Conservation (phyloP, 768 basidiomycete genomes). For the Tricholomella constricta region DNA sequence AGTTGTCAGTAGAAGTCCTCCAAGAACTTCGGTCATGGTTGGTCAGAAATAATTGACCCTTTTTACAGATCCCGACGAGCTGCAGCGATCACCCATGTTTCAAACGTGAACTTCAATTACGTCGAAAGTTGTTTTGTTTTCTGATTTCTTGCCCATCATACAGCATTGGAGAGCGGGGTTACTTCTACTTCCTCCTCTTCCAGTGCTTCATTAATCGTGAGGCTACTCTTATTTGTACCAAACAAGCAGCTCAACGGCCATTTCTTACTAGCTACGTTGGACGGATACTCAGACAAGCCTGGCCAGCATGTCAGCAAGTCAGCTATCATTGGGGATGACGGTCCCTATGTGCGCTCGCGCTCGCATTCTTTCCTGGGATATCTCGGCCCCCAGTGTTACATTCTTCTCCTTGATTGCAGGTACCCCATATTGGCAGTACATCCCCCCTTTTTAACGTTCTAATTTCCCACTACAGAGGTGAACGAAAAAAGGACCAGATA, state of each 20-base stretch:
- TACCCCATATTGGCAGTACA: conserved; percentile 27
- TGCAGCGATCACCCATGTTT: conserved; percentile 76
- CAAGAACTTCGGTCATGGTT: background rate
- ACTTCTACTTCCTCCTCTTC: conserved; percentile 93
- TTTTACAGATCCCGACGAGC: conserved; percentile 72
- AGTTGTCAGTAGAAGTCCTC: conserved; percentile 57
- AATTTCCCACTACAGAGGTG: conserved; percentile 55
- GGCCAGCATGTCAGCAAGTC: conserved; percentile 69
- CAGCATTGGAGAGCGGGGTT: conserved; percentile 82
- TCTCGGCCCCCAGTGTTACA: conserved; percentile 74
- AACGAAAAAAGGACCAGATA: conserved; percentile 80
- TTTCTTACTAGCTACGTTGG: conserved; percentile 55
- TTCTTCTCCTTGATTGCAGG: conserved; percentile 85
- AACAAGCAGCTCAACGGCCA: conserved; percentile 1
- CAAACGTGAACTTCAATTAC: conserved; percentile 45
- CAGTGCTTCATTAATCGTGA: conserved; percentile 87
- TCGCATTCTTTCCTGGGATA: conserved; percentile 84
- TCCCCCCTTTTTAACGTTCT: background rate
- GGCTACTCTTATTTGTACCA: conserved; percentile 18
- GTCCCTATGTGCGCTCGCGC: conserved; percentile 77
- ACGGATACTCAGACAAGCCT: conserved; percentile 67
- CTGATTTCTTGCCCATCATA: background rate
- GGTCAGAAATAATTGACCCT: background rate
- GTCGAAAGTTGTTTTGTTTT: background rate
- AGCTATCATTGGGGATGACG: conserved; percentile 71